Percentiles rank a stretch among this genome's conserved stretches.
phyloP scores from a whole-genome alignment of 2,329 filamentous ascomycete genomes.

The Diaporthe sp. region DNA sequence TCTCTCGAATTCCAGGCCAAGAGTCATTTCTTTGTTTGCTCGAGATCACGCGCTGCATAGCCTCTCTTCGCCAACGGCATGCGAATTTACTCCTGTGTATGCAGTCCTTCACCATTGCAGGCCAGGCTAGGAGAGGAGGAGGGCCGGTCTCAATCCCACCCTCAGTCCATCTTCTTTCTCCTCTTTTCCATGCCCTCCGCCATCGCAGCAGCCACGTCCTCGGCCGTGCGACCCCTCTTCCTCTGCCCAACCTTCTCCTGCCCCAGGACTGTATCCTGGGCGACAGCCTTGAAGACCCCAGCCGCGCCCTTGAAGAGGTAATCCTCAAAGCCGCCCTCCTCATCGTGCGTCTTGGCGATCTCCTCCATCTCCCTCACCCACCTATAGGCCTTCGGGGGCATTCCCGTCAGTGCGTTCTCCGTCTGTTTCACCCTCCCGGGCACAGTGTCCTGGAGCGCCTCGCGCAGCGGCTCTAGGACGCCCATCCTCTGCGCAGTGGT shows the following conservation, averaged over 20 bases:
- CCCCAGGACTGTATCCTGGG: constrained; percentile 72
- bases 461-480: constrained; percentile 71
- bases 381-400: constrained; percentile 82
- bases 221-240: constrained; percentile 45
- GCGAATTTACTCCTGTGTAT: background rate
- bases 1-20: background rate
- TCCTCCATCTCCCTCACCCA: constrained; percentile 86
- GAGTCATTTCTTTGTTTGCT: background rate
- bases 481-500: constrained; percentile 76
- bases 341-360: constrained; percentile 75
- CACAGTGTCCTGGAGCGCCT: constrained; percentile 65
- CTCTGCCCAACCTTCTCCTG: constrained; percentile 46
- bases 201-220: constrained; percentile 68
- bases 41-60: background rate
- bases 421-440: constrained; percentile 63
- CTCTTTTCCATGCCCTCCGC: constrained; percentile 57
- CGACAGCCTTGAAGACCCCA: constrained; percentile 72
- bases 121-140: background rate
- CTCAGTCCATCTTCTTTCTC: constrained; percentile 45
- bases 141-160: too few species aligned
- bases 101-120: background rate
- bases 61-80: background rate
- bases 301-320: constrained; percentile 73
- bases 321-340: constrained; percentile 73
- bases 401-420: constrained; percentile 61